phyloP scores from a whole-genome alignment of 2,329 filamentous ascomycete genomes.

The Neocucurbitaria cava region DNA sequence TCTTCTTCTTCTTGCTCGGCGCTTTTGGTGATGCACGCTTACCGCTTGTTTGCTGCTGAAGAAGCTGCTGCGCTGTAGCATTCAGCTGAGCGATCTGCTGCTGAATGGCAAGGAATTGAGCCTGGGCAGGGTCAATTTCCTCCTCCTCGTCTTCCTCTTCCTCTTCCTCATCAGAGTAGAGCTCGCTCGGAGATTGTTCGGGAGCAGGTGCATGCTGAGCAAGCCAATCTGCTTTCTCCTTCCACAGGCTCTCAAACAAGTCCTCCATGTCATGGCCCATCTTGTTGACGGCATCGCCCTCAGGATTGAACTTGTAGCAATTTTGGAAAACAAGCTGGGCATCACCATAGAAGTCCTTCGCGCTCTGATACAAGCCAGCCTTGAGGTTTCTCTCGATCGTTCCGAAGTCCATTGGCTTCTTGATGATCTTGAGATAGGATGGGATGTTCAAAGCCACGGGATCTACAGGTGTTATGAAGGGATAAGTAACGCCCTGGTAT shows the following conservation, averaged over 20 bases:
- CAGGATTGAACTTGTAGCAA: constrained; percentile 90
- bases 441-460: constrained; percentile 94
- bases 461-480: constrained; percentile 86
- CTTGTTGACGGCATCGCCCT: constrained; percentile 74
- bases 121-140: constrained; percentile 53
- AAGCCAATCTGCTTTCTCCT: constrained; percentile 81
- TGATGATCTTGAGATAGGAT: constrained; percentile 90
- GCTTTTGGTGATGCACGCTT: constrained; percentile 65
- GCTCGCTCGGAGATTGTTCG: constrained; percentile 65
- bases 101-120: constrained; percentile 59
- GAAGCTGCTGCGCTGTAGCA: constrained; percentile 65
- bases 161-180: constrained; percentile 66
- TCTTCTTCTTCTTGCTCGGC: constrained; percentile 55
- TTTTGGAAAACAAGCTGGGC: constrained; percentile 85
- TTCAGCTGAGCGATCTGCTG: constrained; percentile 74
- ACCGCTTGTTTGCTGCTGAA: constrained; percentile 39
- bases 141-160: constrained; percentile 73
- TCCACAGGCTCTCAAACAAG: constrained; percentile 78
- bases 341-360: constrained; percentile 86
- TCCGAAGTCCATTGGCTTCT: constrained; percentile 92
- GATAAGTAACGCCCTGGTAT: constrained; percentile 70
- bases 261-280: constrained; percentile 76
- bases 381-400: constrained; percentile 83
- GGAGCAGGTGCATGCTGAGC: constrained; percentile 73
- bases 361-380: constrained; percentile 77